A percentile compares a stretch with the other conserved stretches of the same genome.
Conservation (phyloP, 306 rosid species). For the Quercus mongolica region DNA sequence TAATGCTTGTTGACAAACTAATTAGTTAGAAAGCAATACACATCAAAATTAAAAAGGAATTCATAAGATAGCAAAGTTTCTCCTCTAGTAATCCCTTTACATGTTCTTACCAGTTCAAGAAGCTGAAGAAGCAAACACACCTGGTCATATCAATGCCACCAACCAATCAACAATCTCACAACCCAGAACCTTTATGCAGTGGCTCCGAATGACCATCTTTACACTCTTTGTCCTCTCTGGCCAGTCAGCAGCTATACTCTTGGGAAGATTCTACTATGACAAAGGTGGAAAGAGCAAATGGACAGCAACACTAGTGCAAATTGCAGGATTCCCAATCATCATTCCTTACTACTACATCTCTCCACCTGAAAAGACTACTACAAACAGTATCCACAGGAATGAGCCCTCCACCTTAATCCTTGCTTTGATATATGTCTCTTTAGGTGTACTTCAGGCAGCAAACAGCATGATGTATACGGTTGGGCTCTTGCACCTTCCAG, state of each 20-base stretch:
- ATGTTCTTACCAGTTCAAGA: conserved; percentile 10
- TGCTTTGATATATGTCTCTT: conserved; percentile 7
- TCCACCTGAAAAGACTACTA: conserved; percentile 2
- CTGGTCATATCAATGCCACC: not conserved
- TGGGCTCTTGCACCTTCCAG: conserved; percentile 44
- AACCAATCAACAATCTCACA: not conserved
- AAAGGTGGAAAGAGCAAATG: conserved; percentile 52
- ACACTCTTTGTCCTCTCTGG: conserved; percentile 7
- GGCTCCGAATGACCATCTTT: not conserved
- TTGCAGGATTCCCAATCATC: conserved; percentile 37
- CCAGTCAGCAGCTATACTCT: conserved; percentile 32
- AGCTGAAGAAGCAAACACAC: not conserved
- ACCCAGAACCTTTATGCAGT: too few relatives aligned
- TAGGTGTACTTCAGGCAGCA: not conserved
- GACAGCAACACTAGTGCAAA: conserved; percentile 31
- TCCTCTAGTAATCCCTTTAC: not conserved
- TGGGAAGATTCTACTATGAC: conserved; percentile 42
- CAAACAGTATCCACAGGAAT: not conserved
- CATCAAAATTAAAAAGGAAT: not conserved
- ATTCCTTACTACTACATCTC: conserved; percentile 26
- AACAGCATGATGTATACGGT: conserved; percentile 27
- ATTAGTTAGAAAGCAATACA: not conserved
- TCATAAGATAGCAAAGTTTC: not conserved
- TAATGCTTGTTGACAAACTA: not conserved
- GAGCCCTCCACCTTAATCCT: not conserved